phyloP scores from a whole-genome alignment of 495 filamentous ascomycete genomes.

The Penicillium atrosanguineum region DNA sequence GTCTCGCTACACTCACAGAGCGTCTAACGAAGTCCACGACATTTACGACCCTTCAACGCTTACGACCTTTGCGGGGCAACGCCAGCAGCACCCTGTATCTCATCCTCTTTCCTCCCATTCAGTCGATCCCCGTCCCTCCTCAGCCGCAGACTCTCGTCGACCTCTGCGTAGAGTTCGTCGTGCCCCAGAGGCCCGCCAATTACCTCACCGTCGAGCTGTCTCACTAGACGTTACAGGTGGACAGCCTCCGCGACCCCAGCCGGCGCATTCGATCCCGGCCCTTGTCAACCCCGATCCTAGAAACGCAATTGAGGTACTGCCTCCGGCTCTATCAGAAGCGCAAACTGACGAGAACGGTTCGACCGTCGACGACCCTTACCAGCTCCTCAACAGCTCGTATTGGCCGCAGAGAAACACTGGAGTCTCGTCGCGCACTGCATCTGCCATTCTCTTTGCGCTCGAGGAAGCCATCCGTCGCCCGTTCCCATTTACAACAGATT shows the following conservation, averaged over 20 bases:
- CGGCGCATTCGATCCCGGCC: constrained; percentile 30
- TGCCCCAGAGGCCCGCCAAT: constrained; percentile 26
- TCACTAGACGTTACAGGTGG: constrained; percentile 33
- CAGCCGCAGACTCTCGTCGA: constrained; percentile 48
- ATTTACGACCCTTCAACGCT: constrained; percentile 50
- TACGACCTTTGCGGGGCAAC: constrained; percentile 54
- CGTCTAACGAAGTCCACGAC: constrained; percentile 61
- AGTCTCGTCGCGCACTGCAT: constrained; percentile 63
- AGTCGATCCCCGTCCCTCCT: constrained; percentile 46
- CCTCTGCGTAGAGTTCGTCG: constrained; percentile 50
- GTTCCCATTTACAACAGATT: constrained; percentile 78
- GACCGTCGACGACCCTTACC: constrained; percentile 34
- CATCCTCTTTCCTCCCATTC: constrained; percentile 31
- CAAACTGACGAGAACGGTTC: constrained; percentile 43
- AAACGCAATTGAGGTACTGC: constrained; percentile 28
- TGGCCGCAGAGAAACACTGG: constrained; percentile 54
- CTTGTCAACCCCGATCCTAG: constrained; percentile 21
- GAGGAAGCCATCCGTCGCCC: constrained; percentile 88
- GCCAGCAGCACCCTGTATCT: constrained; percentile 53
- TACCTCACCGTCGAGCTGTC: constrained; percentile 35
- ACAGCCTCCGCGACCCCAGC: constrained; percentile 17
- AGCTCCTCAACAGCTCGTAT: constrained; percentile 40
- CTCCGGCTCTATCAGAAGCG: constrained; percentile 36
- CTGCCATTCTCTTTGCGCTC: constrained; percentile 84
- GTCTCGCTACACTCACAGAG: constrained; percentile 37